Base-by-base conservation (phyloP, 1,139 yeast species). In the Taphrina pruni region DNA sequence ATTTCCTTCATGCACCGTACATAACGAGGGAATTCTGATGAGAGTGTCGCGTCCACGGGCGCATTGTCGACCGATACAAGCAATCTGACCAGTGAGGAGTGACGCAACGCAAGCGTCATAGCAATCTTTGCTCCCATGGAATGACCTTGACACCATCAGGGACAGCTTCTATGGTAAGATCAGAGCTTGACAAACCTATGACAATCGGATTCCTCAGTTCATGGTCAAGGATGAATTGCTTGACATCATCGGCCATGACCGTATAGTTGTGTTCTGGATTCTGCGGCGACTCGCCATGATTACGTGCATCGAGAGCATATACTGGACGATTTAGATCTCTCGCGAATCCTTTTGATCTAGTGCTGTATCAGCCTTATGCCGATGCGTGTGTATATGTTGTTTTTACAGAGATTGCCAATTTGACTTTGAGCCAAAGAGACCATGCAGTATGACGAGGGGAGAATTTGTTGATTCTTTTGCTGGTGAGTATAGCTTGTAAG, bases 281-380 rank as follows among this genome's bases (percentile, higher is more conserved):
- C 75, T 89, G 96, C 0, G 97, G 97, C 7, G 97, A 89, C n/a
- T 83, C 85, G 1, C 99, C 99, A 76, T 93, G 97, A 78, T 94
- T 93, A 72, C 99, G 82, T 71, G 93, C 82, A 77, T 94, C 98
- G 6, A 73, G 62, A 14, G 70, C 71, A 38, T 70, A 73, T 17
- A 73, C 78, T 7, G 76, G 73, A 20, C 75, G 85, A 45, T 73
- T 70, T 50, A 80, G 74, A 45, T 78, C 80, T 8, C 76, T 75
- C 71, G 76, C 83, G 50, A 71, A 72, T 12, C 35, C 62, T 50
- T 62, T 55, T 2, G 60, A 50, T 12, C 75, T 52, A n/a, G 21
- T 6, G 20, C 12, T 14, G 48, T n/a, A 36, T 54, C 58, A 54
- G 58, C 54, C 8, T 7, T 21, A 20, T n/a, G n/a, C 56, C 3